phyloP scores from a whole-genome alignment of 257 asterid species.

The Rehmannia glutinosa region DNA sequence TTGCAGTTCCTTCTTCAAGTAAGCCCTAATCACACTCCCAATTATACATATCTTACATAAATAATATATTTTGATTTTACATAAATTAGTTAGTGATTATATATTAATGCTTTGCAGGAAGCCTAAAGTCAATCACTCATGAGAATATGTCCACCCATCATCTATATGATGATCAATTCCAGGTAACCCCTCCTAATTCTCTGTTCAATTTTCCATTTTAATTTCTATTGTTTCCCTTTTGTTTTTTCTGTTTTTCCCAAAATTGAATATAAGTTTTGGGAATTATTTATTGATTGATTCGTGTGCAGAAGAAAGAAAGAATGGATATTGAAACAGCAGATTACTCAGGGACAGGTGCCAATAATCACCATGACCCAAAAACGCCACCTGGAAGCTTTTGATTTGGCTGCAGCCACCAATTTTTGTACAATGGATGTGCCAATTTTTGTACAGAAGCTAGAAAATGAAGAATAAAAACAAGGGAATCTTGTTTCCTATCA shows the following conservation, averaged over 20 bases:
- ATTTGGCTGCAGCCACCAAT: no score
- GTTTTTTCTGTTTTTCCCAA: no score
- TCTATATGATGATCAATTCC: no score
- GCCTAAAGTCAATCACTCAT: no score
- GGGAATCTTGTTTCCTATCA: no score
- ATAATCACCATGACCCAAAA: slow-evolving; percentile 45
- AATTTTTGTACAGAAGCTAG: no score
- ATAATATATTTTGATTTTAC: not conserved
- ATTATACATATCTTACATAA: not conserved
- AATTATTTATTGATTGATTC: not conserved
- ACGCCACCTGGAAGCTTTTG: slow-evolving; percentile 41
- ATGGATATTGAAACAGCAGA: slow-evolving; percentile 28
- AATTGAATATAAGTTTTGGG: no score
- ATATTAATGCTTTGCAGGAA: not conserved
- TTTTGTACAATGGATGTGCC: no score
- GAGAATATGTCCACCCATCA: no score
- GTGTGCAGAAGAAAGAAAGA: slow-evolving; percentile 29
- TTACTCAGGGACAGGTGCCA: slow-evolving; percentile 52
- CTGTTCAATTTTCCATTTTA: no score
- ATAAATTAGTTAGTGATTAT: not conserved
- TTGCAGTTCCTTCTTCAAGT: slow-evolving; percentile 47
- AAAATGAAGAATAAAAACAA: no score
- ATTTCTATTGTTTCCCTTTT: no score
- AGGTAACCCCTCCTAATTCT: not conserved
- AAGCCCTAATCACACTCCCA: not conserved